phyloP scores from a whole-genome alignment of 345 rosid species.

The Rhodomyrtus tomentosa region DNA sequence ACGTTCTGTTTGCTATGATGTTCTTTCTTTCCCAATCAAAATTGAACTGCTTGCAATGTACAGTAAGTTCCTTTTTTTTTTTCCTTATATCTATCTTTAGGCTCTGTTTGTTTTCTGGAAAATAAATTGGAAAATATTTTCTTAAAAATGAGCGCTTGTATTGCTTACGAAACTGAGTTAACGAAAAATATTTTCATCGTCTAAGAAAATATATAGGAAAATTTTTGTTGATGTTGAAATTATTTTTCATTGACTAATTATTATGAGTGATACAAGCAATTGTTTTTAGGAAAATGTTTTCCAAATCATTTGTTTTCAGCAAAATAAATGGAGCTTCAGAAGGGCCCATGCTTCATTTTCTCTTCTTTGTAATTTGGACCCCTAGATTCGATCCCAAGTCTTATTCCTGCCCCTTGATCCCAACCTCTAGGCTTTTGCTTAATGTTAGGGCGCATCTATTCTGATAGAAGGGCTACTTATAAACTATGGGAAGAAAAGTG shows the following conservation, averaged over 20 bases:
- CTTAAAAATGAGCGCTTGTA: too few species aligned
- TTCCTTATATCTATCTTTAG: not conserved
- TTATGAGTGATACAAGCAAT: too few species aligned
- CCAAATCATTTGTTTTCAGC: too few species aligned
- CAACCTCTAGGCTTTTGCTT: not conserved
- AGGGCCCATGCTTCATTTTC: not conserved
- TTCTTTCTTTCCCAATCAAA: not conserved
- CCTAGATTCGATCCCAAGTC: not conserved
- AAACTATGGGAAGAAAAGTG: not conserved
- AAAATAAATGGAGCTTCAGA: not conserved
- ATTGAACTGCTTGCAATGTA: not conserved
- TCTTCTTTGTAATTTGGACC: not conserved
- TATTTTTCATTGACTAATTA: too few species aligned
- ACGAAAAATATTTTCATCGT: too few species aligned
- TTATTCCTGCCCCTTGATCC: not conserved
- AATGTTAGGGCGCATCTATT: not conserved
- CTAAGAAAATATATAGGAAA: too few species aligned
- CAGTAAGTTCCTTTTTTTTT: not conserved
- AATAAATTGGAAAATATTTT: too few species aligned
- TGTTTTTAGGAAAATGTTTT: too few species aligned
- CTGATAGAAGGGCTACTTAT: not conserved
- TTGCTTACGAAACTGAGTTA: too few species aligned
- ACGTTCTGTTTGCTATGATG: not conserved
- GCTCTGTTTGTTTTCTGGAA: too few species aligned
- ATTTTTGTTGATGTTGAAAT: too few species aligned